phyloP scores from a whole-genome alignment of 2,329 filamentous ascomycete species.

The Ceratocystis eucalypticola region DNA sequence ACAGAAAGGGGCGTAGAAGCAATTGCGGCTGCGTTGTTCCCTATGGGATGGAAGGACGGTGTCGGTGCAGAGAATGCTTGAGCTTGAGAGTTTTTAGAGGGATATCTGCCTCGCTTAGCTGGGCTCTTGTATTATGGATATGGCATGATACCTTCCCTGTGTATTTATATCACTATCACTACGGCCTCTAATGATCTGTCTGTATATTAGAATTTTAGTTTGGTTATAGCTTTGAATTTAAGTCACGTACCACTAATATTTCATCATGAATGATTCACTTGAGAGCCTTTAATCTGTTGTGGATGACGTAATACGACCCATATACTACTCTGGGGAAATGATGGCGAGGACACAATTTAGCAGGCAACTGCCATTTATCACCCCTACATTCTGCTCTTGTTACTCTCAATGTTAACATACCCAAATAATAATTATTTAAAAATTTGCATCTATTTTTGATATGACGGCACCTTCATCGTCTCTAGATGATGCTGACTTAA shows the following conservation, averaged over 20 bases:
- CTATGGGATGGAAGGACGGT: constrained; percentile 65
- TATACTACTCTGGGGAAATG: background rate
- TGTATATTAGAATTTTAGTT: background rate
- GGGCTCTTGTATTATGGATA: too few species aligned
- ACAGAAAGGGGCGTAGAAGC: constrained; percentile 78
- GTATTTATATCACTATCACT: background rate
- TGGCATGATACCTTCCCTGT: too few species aligned
- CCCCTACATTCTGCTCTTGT: background rate
- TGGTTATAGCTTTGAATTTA: background rate
- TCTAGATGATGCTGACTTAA: constrained; percentile 28
- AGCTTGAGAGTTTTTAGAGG: background rate
- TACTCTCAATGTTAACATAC: background rate
- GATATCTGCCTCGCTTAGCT: background rate
- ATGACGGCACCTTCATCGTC: background rate
- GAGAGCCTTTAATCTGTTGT: too few species aligned
- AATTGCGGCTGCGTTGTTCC: constrained; percentile 77
- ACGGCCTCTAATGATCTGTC: background rate
- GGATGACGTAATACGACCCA: constrained; percentile 1
- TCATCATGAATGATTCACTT: background rate
- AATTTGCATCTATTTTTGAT: background rate
- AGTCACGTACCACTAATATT: background rate
- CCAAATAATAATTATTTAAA: background rate
- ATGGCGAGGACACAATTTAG: background rate
- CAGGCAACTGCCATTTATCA: background rate
- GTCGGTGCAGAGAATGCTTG: constrained; percentile 27